phyloP scores from a whole-genome alignment of 2,329 filamentous ascomycete genomes.

The Trichoderma semiorbis region DNA sequence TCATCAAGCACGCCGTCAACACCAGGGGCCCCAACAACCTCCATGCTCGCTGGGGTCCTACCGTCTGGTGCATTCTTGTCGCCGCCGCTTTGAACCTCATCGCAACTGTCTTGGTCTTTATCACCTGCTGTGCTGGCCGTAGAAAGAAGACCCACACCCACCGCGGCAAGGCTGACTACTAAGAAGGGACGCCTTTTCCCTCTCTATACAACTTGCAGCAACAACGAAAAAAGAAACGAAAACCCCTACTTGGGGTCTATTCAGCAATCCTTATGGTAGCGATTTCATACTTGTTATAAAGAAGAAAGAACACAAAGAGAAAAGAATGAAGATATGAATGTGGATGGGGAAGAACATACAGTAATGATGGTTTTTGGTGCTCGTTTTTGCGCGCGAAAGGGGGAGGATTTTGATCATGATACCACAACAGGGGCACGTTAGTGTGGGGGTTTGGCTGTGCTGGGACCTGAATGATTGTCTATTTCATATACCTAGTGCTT shows the following conservation, averaged over 20 bases:
- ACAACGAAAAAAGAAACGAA: not conserved
- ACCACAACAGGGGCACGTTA: conserved; percentile 8
- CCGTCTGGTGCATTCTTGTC: conserved; percentile 57
- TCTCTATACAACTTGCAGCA: not conserved
- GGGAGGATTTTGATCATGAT: conserved; percentile 2
- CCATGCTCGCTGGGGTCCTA: conserved; percentile 49
- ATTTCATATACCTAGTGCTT: not conserved
- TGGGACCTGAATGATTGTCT: conserved; percentile 1
- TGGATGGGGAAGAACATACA: not conserved
- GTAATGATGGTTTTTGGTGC: conserved; percentile 24
- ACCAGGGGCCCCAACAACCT: conserved; percentile 39
- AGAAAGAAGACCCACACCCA: conserved; percentile 32
- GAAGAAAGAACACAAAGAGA: not conserved
- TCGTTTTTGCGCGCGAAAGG: conserved; percentile 24
- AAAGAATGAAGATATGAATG: not conserved
- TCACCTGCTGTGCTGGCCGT: conserved; percentile 58
- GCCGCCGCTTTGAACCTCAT: conserved; percentile 53
- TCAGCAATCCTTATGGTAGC: not conserved
- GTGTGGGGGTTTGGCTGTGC: not conserved
- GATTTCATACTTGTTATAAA: not conserved
- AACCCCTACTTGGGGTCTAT: not conserved
- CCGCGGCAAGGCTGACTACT: conserved; percentile 9
- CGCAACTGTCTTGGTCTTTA: conserved; percentile 55
- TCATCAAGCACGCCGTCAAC: conserved; percentile 54
- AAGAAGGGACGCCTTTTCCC: conserved; percentile 19